Conservation (phyloP, 352 stramenopile species). For the Achlya hypogyna region DNA sequence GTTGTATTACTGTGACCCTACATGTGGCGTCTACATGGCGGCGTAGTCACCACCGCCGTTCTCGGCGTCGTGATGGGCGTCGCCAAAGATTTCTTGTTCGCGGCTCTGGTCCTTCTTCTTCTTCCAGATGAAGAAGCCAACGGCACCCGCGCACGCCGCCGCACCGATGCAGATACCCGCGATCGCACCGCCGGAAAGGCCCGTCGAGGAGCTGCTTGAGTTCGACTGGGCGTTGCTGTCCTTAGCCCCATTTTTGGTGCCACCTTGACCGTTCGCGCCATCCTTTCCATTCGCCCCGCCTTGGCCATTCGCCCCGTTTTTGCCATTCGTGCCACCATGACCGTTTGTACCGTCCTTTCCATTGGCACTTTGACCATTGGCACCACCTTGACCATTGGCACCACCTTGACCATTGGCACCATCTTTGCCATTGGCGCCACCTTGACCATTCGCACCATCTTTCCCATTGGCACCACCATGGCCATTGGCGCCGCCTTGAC, state of each 20-base stretch:
- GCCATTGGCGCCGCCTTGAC: background rate
- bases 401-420: background rate
- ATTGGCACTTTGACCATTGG: background rate
- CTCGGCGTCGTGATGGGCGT: constrained; percentile 13
- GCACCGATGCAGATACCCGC: constrained; percentile 13
- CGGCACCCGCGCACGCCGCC: background rate
- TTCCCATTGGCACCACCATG: background rate
- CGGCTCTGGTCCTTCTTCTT: constrained; percentile 18
- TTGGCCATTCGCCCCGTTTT: background rate
- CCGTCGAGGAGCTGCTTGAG: background rate
- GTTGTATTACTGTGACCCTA: too few species aligned
- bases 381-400: background rate
- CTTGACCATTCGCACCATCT: background rate
- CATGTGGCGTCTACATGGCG: constrained; percentile 21
- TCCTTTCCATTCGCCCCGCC: background rate
- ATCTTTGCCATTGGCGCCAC: background rate
- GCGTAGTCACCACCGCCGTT: constrained; percentile 13
- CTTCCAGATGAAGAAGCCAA: constrained; percentile 22
- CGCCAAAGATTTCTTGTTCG: constrained; percentile 20
- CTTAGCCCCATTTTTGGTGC: background rate
- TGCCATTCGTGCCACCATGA: background rate
- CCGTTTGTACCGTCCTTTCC: background rate
- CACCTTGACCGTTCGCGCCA: background rate
- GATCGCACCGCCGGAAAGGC: constrained; percentile 15
- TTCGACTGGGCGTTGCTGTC: constrained; percentile 4